phyloP scores from a whole-genome alignment of 2,329 filamentous ascomycete species.

The Aspergillus eucalypticola region DNA sequence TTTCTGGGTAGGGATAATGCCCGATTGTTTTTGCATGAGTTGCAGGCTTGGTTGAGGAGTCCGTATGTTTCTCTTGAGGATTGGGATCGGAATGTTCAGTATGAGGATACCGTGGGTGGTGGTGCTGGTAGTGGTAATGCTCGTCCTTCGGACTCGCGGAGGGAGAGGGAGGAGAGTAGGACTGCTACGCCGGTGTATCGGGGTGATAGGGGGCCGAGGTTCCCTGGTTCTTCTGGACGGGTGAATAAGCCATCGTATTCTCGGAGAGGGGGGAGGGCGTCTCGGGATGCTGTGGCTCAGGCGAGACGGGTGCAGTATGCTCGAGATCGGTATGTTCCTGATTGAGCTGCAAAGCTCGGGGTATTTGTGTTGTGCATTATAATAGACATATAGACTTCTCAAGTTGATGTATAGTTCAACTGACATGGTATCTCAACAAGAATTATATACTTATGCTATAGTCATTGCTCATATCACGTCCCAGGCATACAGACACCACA shows the following conservation, averaged over 20 bases:
- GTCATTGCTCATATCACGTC: conserved; percentile 22
- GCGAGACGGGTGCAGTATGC: conserved; percentile 32
- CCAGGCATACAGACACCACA: too few species aligned
- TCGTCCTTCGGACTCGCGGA: too few species aligned
- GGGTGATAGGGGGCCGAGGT: conserved; percentile 1
- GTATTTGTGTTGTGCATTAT: background rate
- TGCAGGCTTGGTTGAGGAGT: conserved; percentile 79
- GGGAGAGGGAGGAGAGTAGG: conserved; percentile 11
- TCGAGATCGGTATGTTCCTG: conserved; percentile 36
- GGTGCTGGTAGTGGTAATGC: too few species aligned
- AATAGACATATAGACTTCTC: conserved; percentile 9
- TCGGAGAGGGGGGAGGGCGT: conserved; percentile 15
- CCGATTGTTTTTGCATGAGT: conserved; percentile 77
- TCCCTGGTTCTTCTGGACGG: conserved; percentile 20
- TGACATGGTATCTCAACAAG: conserved; percentile 21
- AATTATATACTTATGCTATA: conserved; percentile 9
- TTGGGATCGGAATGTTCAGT: conserved; percentile 82
- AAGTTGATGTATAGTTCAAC: background rate
- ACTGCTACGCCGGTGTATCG: conserved; percentile 28
- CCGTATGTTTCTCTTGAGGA: conserved; percentile 70
- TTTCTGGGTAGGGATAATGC: conserved; percentile 75
- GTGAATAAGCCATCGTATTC: conserved; percentile 28
- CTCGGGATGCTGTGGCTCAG: conserved; percentile 20
- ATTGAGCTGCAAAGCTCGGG: conserved; percentile 21
- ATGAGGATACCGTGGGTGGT: conserved; percentile 42